phyloP scores from a whole-genome alignment of 306 rosid species.

The Acacia melanoxylon region DNA sequence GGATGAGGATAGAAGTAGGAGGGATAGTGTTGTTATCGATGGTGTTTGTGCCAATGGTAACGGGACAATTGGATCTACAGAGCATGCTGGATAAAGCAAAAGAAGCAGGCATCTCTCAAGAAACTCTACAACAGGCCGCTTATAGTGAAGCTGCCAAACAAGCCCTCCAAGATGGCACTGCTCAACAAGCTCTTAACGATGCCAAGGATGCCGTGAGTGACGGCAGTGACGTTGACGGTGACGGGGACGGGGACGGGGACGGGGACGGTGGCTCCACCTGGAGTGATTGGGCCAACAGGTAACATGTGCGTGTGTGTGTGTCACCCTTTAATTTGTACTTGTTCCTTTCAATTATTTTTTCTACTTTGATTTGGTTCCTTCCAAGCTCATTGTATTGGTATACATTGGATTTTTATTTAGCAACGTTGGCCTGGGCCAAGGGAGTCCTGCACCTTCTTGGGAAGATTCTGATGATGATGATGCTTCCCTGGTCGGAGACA shows the following conservation, averaged over 20 bases:
- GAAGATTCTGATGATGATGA: neutral
- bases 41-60: neutral
- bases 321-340: too few relatives aligned
- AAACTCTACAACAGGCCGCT: neutral
- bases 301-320: neutral
- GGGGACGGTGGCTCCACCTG: neutral
- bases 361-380: too few relatives aligned
- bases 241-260: too few relatives aligned
- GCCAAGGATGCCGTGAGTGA: neutral
- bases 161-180: constrained; percentile 15
- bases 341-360: neutral
- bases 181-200: neutral
- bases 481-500: neutral
- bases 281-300: constrained; percentile 27
- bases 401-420: neutral
- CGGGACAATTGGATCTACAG: neutral
- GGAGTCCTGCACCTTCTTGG: neutral
- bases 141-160: constrained; percentile 27
- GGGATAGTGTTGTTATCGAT: constrained; percentile 16
- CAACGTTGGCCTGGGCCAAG: neutral
- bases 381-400: too few relatives aligned
- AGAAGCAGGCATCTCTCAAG: constrained; percentile 28
- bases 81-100: constrained; percentile 21
- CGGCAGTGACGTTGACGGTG: neutral
- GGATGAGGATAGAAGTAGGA: neutral